Base-by-base conservation (phyloP, 108 stramenopile species). In the Cyclotella cryptica region DNA sequence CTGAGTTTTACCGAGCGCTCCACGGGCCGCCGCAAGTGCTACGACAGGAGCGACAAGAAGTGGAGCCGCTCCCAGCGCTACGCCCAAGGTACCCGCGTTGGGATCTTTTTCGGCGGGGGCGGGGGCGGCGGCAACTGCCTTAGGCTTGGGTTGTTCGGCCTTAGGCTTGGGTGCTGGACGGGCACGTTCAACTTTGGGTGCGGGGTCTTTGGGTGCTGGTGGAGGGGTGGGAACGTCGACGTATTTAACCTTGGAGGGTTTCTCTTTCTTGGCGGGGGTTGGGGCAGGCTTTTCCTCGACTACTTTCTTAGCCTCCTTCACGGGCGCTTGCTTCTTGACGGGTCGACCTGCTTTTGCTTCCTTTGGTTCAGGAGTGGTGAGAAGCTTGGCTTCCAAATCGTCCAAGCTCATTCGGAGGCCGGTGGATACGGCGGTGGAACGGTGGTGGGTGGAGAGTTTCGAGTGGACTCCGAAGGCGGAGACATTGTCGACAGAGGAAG, bases 11-110 rank as follows among this genome's bases (percentile, higher is more conserved):
- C 82, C 30, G 42, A 94, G 68, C 24, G 89, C 60, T 47, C 77
- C 66, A 26, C 93, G 81, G 46, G 88, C 91, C 66, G 87, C 91
- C 42, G 67, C 68, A 59, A 94, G 83, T n/a, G 86, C 86, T 12
- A 75, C 72, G 51, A 92, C 14, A 24, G 91, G 91, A 42, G 82
- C 88, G 27, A 87, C 78, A 18, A 92, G 10, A 35, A 94, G 87
- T 46, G 93, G 93, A 66, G 93, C 93, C 46, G 85, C 91, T 66
- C 93, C 93, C 40, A 94, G 78, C 24, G 91, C 93, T 57, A 94
- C 76, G 54, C 93, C 93, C 10, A 83, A 44, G 13, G 84, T 71
- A 65, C 83, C 86, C 62, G 89, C 87, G 69, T 84, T 86, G 64
- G 89, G 60, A 78, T 89, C 88, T 64, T 72, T 74, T 2, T 40